Evolutionary conservation across 441 rosid species (phyloP).

Genomic region (Sinapis alba): DNA sequence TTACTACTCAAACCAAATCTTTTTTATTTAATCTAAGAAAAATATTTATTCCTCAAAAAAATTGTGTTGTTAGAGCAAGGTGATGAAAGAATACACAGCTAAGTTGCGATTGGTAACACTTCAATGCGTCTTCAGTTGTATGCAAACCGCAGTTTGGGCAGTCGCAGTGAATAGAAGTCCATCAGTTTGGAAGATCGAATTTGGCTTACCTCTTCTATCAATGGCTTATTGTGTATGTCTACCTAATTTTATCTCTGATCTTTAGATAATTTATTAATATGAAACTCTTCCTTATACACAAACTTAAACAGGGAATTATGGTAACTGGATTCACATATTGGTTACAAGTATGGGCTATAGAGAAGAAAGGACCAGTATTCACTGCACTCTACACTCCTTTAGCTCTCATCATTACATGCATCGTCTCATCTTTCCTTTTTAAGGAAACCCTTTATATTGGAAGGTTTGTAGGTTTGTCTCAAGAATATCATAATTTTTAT

Average conservation of each 20-base stretch:
- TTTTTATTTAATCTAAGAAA: not conserved
- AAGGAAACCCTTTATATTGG: slow-evolving; percentile 70
- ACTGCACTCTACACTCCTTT: slow-evolving; percentile 77
- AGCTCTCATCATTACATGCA: slow-evolving; percentile 69
- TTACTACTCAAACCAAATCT: not conserved
- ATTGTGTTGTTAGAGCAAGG: slow-evolving; percentile 26
- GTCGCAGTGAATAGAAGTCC: slow-evolving; percentile 58
- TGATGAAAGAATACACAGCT: slow-evolving; percentile 69
- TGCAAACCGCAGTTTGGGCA: slow-evolving; percentile 69
- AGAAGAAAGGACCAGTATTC: slow-evolving; percentile 66
- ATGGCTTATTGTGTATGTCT: slow-evolving; percentile 66
- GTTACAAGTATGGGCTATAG: slow-evolving; percentile 44
- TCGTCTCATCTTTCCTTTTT: slow-evolving; percentile 64
- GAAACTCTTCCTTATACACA: not conserved
- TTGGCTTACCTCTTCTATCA: slow-evolving; percentile 63
- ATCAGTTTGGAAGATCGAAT: slow-evolving; percentile 69
- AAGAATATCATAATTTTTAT: not conserved
- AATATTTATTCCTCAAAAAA: not conserved
- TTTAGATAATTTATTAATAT: not conserved
- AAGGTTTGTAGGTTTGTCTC: slow-evolving; percentile 48
- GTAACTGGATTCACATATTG: slow-evolving; percentile 42
- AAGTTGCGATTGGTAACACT: slow-evolving; percentile 67
- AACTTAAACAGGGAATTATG: slow-evolving; percentile 35
- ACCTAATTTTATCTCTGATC: not conserved
- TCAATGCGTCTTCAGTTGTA: slow-evolving; percentile 78